phyloP scores from a whole-genome alignment of 2,329 filamentous ascomycete genomes.

The Tolypocladium inflatum region DNA sequence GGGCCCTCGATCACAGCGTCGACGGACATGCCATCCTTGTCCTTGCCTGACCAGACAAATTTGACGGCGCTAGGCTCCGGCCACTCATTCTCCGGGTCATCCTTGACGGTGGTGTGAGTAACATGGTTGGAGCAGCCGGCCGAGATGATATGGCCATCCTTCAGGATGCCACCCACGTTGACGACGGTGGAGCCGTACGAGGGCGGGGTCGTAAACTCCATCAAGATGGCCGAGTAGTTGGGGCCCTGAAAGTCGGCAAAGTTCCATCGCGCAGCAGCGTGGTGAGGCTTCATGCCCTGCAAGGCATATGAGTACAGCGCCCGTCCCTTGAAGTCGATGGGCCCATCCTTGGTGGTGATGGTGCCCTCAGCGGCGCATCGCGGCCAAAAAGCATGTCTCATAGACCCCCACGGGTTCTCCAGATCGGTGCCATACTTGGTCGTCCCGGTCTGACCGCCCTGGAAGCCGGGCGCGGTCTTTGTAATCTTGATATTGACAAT shows the following conservation, averaged over 20 bases:
- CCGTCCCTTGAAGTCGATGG: constrained; percentile 71
- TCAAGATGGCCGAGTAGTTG: constrained; percentile 78
- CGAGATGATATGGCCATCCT: constrained; percentile 69
- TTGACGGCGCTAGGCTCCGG: constrained; percentile 70
- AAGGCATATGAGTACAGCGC: constrained; percentile 77
- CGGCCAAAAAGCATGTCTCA: constrained; percentile 94
- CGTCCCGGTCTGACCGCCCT: constrained; percentile 74
- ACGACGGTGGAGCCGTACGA: constrained; percentile 85
- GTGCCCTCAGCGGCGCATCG: constrained; percentile 72
- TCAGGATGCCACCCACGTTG: constrained; percentile 71
- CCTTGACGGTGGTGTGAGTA: constrained; percentile 58
- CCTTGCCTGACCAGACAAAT: constrained; percentile 70
- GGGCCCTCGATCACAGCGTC: constrained; percentile 59
- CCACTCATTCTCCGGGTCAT: constrained; percentile 77
- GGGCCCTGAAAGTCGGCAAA: constrained; percentile 87
- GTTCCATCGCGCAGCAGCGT: constrained; percentile 87
- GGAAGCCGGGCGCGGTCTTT: constrained; percentile 68
- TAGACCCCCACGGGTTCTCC: constrained; percentile 77
- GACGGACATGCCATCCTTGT: constrained; percentile 65
- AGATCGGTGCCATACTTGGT: constrained; percentile 82
- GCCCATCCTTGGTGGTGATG: constrained; percentile 73
- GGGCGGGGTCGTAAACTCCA: constrained; percentile 91
- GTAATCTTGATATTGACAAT: constrained; percentile 82
- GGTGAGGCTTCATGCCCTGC: constrained; percentile 98
- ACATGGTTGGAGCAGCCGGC: constrained; percentile 58